These are phyloP conservation scores for Eucalyptus curtisii DNA, from an alignment of 345 rosid species.

Conservation along the genomic window DNA sequence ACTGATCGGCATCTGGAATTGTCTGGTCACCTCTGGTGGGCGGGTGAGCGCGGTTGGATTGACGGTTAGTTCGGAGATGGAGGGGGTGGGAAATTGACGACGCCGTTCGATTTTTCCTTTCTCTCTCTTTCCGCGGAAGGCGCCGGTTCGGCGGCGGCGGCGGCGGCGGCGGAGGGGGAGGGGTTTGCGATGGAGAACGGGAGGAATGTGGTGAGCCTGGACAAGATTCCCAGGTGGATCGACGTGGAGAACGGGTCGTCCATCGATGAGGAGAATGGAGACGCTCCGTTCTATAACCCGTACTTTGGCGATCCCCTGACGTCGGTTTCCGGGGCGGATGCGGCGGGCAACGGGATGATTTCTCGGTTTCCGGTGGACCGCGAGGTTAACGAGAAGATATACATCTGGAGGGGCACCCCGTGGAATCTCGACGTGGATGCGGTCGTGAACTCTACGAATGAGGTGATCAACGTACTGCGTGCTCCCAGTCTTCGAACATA, in stretches of 20 bases:
- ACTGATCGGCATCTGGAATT: background rate
- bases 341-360: constrained; percentile 37
- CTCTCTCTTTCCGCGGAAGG: background rate
- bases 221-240: constrained; percentile 89
- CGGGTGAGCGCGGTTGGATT: background rate
- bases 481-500: background rate
- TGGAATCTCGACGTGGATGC: constrained; percentile 99
- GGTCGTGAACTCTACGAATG: constrained; percentile 95
- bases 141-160: background rate
- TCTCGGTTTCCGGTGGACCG: constrained; percentile 88
- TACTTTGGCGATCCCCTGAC: constrained; percentile 71
- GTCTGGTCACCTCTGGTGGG: background rate
- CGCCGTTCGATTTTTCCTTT: background rate
- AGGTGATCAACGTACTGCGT: constrained; percentile 25
- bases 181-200: constrained; percentile 42
- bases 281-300: constrained; percentile 42
- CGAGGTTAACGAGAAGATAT: constrained; percentile 72
- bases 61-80: background rate
- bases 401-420: constrained; percentile 90
- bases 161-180: constrained; percentile 2
- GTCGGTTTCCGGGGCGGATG: constrained; percentile 30
- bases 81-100: background rate
- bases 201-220: constrained; percentile 66
- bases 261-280: constrained; percentile 43
- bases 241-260: constrained; percentile 61